These are phyloP conservation scores for Phytophthora sp. DNA, from an alignment of 352 stramenopile genomes.

Conservation along the genomic window DNA sequence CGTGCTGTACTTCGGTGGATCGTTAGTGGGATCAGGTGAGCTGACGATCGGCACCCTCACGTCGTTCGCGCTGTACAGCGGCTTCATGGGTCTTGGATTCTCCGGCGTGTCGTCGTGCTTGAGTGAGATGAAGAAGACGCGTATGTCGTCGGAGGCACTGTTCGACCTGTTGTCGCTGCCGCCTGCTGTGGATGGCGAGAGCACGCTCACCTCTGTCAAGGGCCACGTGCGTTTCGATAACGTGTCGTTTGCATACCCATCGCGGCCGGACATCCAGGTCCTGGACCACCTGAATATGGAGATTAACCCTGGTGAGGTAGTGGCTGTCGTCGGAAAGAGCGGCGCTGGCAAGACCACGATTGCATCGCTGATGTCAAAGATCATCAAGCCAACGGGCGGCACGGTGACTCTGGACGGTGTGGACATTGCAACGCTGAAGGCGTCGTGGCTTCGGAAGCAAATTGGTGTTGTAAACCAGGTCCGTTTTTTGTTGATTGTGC, in stretches of 20 bases:
- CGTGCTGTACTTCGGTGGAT: conserved; percentile 91
- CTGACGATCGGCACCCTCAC: conserved; percentile 91
- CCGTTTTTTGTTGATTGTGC: conserved; percentile 6
- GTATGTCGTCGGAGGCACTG: conserved; percentile 75
- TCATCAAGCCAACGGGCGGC: conserved; percentile 67
- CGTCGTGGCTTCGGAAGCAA: conserved; percentile 79
- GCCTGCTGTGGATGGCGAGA: conserved; percentile 42
- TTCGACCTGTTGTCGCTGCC: conserved; percentile 71
- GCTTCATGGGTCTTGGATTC: conserved; percentile 91
- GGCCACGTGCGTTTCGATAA: conserved; percentile 80
- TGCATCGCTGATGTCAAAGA: conserved; percentile 80
- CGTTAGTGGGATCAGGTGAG: conserved; percentile 80
- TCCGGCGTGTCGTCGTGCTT: conserved; percentile 86
- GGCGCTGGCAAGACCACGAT: conserved; percentile 88
- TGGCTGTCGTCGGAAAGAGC: conserved; percentile 88
- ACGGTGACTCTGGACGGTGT: conserved; percentile 72
- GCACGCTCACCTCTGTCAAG: conserved; percentile 54
- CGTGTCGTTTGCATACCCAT: conserved; percentile 87
- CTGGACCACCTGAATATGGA: conserved; percentile 69
- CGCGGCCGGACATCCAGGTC: conserved; percentile 71
- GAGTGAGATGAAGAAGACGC: conserved; percentile 77
- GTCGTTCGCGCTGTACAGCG: conserved; percentile 92
- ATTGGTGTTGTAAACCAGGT: conserved; percentile 89
- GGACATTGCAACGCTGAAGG: conserved; percentile 69
- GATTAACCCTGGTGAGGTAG: conserved; percentile 80